Base-by-base conservation (phyloP, 2,329 filamentous ascomycete species). In the Botrytis tulipae region DNA sequence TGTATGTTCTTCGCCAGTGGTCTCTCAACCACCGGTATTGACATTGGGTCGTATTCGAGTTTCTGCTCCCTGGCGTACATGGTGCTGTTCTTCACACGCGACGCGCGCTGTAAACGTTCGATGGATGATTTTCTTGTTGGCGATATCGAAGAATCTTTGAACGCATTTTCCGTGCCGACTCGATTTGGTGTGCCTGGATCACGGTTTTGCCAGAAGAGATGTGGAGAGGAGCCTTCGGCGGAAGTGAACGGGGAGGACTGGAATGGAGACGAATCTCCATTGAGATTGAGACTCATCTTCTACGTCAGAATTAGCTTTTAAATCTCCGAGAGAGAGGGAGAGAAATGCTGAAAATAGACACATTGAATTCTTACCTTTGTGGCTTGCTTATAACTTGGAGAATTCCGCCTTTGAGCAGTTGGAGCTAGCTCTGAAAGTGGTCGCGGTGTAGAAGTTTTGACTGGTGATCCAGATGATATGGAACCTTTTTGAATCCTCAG, bases 61-160 rank as follows among this genome's bases (percentile, higher is more conserved):
- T 95, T 95, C 81, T 94, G 92, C 84, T 98, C 95, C 72, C 95
- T 92, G 60, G 94, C 94, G 82, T 97, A 93, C 87, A 98, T 98
- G 84, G 92, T 97, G 87, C 95, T 98, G 85, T 97, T 98, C 87
- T 95, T 97, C 80, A 99, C 96, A 75, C 96, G 92, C 72, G 95
- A 97, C 46, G 94, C 95, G 82, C 92, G 93, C 84, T 98, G 97
- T 74, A 99, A 87, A 80, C 95, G 95, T 87, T 99, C 96, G 78
- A 99, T 95, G 29, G 95, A 98, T 63, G 93, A 93, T 81, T 95
- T 91, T 80, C 93, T 92, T 73, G 90, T 91, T 35, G 93, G 90
- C 18, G 92, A 90, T 61, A 87, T 86, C 44, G 84, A 83, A 69
- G 89, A 86, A 73, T 86, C 86, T 75, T 88, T 86, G 72, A 84